Conservation (phyloP, 352 stramenopile species). For the Pythium apleroticum region DNA sequence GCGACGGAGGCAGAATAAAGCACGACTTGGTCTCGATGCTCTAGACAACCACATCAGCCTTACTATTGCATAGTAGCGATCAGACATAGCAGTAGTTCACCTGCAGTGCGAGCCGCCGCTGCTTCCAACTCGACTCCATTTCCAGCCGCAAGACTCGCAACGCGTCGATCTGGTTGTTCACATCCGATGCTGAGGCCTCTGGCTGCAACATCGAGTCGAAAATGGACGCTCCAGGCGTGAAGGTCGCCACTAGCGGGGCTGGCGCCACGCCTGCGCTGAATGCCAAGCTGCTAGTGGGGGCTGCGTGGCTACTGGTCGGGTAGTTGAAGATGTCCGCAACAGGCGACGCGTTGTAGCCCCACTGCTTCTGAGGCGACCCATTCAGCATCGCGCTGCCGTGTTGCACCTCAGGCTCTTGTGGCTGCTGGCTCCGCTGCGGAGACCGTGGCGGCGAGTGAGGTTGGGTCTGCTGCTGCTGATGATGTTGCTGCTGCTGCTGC, state of each 20-base stretch:
- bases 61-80: too few relatives aligned
- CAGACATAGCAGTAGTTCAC: too few relatives aligned
- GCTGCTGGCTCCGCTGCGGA: not conserved
- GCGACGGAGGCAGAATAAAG: conserved; percentile 13
- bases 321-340: not conserved
- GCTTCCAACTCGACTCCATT: conserved; percentile 32
- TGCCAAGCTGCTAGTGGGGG: not conserved
- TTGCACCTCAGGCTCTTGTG: conserved; percentile 1
- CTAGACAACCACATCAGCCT: not conserved
- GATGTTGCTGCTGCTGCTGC: not conserved
- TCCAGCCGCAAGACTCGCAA: conserved; percentile 42
- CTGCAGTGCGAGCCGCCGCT: conserved; percentile 20
- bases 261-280: not conserved
- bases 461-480: not conserved
- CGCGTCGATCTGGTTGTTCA: conserved; percentile 43
- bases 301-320: not conserved
- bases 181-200: conserved; percentile 19
- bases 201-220: conserved; percentile 56
- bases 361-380: conserved; percentile 15
- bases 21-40: conserved; percentile 2
- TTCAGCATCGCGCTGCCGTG: conserved; percentile 3
- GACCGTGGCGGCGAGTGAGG: conserved; percentile 3
- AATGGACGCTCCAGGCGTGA: conserved; percentile 39
- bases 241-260: conserved; percentile 23
- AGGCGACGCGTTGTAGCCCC: not conserved